Conservation (phyloP, 2,329 filamentous ascomycete species). For the Aspergillus carbonarius region DNA sequence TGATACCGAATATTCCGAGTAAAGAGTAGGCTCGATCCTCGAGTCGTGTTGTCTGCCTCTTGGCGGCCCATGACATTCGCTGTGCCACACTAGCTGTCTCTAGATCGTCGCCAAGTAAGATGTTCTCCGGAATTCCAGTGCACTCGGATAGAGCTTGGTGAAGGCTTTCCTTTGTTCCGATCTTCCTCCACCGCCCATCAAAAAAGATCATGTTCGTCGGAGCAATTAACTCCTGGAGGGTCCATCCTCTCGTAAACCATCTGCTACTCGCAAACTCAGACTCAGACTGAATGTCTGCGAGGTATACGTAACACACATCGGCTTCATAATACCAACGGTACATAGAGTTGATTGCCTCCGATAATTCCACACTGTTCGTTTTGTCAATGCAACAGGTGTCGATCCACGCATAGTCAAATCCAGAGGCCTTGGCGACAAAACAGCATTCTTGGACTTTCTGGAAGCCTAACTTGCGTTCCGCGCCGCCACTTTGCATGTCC, state of each 20-base stretch:
- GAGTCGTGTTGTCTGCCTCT: not conserved
- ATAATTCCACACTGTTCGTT: not conserved
- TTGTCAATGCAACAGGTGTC: not conserved
- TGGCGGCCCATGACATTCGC: constrained; percentile 1
- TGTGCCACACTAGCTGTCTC: not conserved
- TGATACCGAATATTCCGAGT: not conserved
- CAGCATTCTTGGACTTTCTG: too few species aligned
- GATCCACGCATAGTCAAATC: not conserved
- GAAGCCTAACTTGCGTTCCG: too few species aligned
- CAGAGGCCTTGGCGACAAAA: not conserved
- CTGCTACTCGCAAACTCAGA: not conserved
- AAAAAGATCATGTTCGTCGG: not conserved
- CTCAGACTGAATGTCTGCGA: not conserved
- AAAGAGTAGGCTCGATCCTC: not conserved
- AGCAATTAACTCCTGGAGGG: not conserved
- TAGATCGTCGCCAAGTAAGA: not conserved
- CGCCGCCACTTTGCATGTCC: too few species aligned
- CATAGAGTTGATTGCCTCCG: not conserved
- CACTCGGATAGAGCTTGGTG: not conserved
- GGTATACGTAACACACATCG: not conserved
- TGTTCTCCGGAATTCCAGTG: not conserved
- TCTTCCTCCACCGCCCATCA: not conserved
- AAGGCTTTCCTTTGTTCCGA: not conserved
- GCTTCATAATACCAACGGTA: not conserved
- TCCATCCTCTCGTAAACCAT: constrained; percentile 1